Conservation (phyloP, 1,284 basidiomycete genomes). For the Wallemia ichthyophaga region DNA sequence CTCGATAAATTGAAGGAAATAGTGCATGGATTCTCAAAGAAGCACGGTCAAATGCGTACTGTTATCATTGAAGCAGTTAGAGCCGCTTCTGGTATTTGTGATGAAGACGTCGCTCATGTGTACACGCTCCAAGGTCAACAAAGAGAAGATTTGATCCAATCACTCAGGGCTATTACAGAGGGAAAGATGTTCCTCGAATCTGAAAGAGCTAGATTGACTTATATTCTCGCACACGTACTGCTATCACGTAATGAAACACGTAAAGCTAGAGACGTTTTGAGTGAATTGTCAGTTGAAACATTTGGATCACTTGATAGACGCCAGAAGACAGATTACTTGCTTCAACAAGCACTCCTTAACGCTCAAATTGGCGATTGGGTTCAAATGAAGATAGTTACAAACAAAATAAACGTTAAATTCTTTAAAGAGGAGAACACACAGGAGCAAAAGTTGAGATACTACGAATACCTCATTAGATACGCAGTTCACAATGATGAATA, state of each 20-base stretch:
- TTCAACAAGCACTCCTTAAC: background rate
- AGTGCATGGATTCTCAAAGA: background rate
- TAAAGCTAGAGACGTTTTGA: background rate
- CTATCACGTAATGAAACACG: background rate
- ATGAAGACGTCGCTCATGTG: background rate
- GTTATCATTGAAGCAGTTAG: background rate
- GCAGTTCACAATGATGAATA: conserved; percentile 58
- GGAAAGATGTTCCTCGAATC: background rate
- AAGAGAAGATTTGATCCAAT: background rate
- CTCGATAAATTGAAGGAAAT: background rate
- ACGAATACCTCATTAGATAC: conserved; percentile 84
- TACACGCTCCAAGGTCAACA: background rate
- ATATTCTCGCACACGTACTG: background rate
- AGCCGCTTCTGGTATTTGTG: background rate
- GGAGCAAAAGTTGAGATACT: conserved; percentile 87
- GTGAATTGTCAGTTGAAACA: background rate
- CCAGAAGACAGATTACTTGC: background rate
- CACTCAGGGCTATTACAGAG: background rate
- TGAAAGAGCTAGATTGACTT: background rate
- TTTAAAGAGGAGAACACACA: conserved; percentile 54
- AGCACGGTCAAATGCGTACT: background rate
- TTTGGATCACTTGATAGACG: background rate
- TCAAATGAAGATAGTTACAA: conserved; percentile 60
- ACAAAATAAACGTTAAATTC: conserved; percentile 84
- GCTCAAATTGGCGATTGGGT: conserved; percentile 40